Percentiles rank a stretch among this genome's conserved stretches.
phyloP scores from a whole-genome alignment of 805 yeast species.

The Ogataea neopini region DNA sequence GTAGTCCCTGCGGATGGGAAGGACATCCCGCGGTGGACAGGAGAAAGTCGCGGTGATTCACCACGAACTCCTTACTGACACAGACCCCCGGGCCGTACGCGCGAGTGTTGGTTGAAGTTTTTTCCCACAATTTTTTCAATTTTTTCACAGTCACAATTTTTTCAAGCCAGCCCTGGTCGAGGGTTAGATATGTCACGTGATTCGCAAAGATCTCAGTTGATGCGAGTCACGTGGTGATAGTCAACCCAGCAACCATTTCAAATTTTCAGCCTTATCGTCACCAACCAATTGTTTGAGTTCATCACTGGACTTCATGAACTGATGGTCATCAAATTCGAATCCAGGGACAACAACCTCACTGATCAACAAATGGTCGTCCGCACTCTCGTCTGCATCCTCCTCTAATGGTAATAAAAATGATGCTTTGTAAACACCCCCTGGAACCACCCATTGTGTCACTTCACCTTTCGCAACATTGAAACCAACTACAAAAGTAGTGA shows the following conservation, averaged over 20 bases:
- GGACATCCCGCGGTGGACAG: not conserved
- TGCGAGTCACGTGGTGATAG: slow-evolving; percentile 3
- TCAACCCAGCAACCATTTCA: slow-evolving; percentile 40
- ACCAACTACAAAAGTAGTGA: slow-evolving; percentile 55
- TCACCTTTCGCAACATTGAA: slow-evolving; percentile 49
- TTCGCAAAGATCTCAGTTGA: not conserved
- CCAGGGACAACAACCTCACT: slow-evolving; percentile 66
- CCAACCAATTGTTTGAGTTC: slow-evolving; percentile 36
- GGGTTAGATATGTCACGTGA: slow-evolving; percentile 12
- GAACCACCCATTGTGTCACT: slow-evolving; percentile 63
- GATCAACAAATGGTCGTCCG: slow-evolving; percentile 45
- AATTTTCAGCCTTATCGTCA: slow-evolving; percentile 39
- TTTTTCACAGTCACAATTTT: slow-evolving; percentile 14
- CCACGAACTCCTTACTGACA: not conserved
- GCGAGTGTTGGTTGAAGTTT: not conserved
- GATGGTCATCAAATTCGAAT: slow-evolving; percentile 55
- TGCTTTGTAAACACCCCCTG: slow-evolving; percentile 59
- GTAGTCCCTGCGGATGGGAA: not conserved
- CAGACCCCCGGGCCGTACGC: not conserved
- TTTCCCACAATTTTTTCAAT: slow-evolving; percentile 12
- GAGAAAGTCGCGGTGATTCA: not conserved
- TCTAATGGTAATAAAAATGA: slow-evolving; percentile 46
- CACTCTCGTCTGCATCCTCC: slow-evolving; percentile 30
- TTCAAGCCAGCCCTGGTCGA: not conserved
- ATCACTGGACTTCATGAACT: slow-evolving; percentile 40